These are phyloP conservation scores for Chlorella sp. DNA, from an alignment of 139 green algal genomes.

Conservation along the genomic window DNA sequence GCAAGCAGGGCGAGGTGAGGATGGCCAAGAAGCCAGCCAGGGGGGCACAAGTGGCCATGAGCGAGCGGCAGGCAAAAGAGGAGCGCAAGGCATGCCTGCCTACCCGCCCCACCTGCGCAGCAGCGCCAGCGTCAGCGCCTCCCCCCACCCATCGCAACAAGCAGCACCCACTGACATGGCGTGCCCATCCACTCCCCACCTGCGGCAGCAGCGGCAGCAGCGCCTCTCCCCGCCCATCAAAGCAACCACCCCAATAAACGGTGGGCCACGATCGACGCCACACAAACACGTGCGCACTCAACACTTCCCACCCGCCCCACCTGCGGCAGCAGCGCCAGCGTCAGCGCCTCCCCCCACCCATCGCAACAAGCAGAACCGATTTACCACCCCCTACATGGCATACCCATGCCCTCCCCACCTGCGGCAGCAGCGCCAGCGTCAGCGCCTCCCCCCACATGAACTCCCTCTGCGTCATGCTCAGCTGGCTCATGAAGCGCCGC, in stretches of 20 bases:
- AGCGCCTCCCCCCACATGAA: conserved; percentile 40
- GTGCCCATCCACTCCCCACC: no score
- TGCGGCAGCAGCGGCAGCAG: no score
- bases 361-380: neutral
- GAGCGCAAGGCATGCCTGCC: no score
- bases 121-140: neutral
- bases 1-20: neutral
- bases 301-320: no score
- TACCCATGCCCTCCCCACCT: neutral
- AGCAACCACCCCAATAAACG: no score
- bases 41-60: neutral
- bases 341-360: no score
- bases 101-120: neutral
- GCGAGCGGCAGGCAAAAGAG: no score
- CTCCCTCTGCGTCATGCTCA: conserved; percentile 43
- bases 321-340: neutral
- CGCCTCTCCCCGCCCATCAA: no score
- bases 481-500: conserved; percentile 60
- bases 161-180: neutral
- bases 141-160: no score
- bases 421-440: conserved; percentile 39
- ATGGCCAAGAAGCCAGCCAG: neutral
- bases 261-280: no score
- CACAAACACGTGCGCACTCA: no score
- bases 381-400: neutral